Conservation (phyloP, 2,329 filamentous ascomycete genomes). For the Alternaria atra region DNA sequence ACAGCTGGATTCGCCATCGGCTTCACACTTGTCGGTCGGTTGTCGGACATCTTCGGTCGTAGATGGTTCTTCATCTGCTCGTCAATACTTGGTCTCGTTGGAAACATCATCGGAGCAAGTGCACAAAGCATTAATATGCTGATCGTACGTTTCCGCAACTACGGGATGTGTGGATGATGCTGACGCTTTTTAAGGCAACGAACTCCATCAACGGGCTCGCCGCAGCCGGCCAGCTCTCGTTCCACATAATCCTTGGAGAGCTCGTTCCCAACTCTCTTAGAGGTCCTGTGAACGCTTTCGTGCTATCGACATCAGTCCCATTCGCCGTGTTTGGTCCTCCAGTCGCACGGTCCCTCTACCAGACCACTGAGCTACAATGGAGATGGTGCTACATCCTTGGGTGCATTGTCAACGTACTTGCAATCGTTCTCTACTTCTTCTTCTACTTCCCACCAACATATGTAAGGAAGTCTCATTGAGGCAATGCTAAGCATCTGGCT, state of each 20-base stretch:
- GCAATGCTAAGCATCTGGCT: background rate
- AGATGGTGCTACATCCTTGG: conserved; percentile 45
- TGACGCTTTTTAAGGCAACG: conserved; percentile 26
- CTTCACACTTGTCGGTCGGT: conserved; percentile 49
- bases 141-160: conserved; percentile 26
- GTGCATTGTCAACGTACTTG: conserved; percentile 41
- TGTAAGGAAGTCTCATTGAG: conserved; percentile 21
- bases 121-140: conserved; percentile 46
- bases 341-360: conserved; percentile 40
- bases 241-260: conserved; percentile 51
- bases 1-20: conserved; percentile 48
- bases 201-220: conserved; percentile 51
- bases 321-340: conserved; percentile 46
- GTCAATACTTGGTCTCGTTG: conserved; percentile 45
- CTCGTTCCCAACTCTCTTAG: conserved; percentile 47
- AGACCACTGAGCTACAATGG: conserved; percentile 44
- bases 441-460: conserved; percentile 50
- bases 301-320: conserved; percentile 39
- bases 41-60: conserved; percentile 52
- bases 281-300: conserved; percentile 49
- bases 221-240: conserved; percentile 51
- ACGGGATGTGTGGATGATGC: background rate
- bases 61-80: conserved; percentile 49
- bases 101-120: conserved; percentile 49
- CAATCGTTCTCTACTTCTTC: conserved; percentile 43